Conservation (phyloP, 176 grass and related monocot species). For the Aegilops longissima region DNA sequence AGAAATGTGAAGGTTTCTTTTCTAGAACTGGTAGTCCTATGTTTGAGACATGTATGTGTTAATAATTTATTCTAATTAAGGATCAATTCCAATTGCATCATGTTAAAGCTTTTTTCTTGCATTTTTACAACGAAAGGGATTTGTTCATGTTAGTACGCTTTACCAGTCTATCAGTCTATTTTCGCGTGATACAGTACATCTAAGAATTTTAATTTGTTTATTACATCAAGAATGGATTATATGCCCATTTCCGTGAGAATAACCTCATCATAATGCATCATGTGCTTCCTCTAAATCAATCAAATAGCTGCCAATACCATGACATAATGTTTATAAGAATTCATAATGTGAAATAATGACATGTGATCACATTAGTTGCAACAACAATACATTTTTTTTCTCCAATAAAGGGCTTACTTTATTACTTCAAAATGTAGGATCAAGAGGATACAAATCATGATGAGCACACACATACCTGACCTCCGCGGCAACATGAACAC, state of each 20-base stretch:
- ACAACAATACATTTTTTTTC: background rate
- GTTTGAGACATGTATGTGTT: background rate
- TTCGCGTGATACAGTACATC: background rate
- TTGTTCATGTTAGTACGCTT: background rate
- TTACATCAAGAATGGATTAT: conserved; percentile 4
- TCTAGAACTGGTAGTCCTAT: background rate
- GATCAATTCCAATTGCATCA: background rate
- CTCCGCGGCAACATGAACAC: background rate
- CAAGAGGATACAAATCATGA: too few species aligned
- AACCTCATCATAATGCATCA: conserved; percentile 18
- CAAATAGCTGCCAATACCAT: background rate
- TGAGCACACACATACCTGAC: too few species aligned
- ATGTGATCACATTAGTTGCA: background rate
- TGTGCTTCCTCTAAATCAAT: background rate
- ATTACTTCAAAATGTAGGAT: too few species aligned
- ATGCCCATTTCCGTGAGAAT: conserved; percentile 7
- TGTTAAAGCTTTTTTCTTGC: background rate
- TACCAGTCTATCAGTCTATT: background rate
- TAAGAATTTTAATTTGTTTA: background rate
- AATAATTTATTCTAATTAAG: background rate
- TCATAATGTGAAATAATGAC: too few species aligned
- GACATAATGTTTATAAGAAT: too few species aligned
- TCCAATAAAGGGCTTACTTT: too few species aligned
- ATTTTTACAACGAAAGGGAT: conserved; percentile 15
- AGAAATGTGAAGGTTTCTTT: background rate